Conservation (phyloP, 1,284 basidiomycete genomes). For the Thecaphora frezii region DNA sequence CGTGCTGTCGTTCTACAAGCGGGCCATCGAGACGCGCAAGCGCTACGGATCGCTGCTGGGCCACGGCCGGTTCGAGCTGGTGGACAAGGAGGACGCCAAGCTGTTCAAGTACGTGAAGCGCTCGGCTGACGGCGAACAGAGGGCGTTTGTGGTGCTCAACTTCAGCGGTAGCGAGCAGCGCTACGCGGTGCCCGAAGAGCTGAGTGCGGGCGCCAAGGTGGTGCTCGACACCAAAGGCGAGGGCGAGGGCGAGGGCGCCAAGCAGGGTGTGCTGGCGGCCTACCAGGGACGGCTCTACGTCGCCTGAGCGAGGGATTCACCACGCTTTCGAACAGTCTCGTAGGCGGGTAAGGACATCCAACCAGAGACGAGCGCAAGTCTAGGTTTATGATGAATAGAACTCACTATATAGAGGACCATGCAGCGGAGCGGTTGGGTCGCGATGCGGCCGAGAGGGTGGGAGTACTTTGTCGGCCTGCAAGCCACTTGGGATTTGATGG, state of each 20-base stretch:
- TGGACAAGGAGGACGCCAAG: constrained; percentile 63
- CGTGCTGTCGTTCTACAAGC: constrained; percentile 68
- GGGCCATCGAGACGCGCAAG: constrained; percentile 65
- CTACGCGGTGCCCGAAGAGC: constrained; percentile 21
- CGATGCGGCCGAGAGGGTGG: too few relatives aligned
- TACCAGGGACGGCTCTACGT: constrained; percentile 32
- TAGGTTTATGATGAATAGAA: too few relatives aligned
- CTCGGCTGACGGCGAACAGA: constrained; percentile 56
- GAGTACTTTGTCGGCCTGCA: too few relatives aligned
- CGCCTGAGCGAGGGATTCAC: too few relatives aligned
- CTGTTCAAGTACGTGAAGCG: constrained; percentile 67
- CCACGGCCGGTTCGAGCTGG: constrained; percentile 66
- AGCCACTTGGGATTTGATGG: too few relatives aligned
- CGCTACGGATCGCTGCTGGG: constrained; percentile 64
- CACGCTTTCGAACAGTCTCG: too few relatives aligned
- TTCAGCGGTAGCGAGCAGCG: constrained; percentile 25
- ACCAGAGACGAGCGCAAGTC: too few relatives aligned
- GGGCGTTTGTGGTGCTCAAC: constrained; percentile 39
- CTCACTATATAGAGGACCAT: too few relatives aligned
- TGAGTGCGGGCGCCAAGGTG: constrained; percentile 5
- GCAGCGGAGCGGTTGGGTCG: too few relatives aligned
- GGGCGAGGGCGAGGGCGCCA: constrained; percentile 5
- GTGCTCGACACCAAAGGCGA: constrained; percentile 13
- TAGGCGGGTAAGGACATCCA: too few relatives aligned
- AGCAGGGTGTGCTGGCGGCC: constrained; percentile 12